Evolutionary conservation across 495 filamentous ascomycete species (phyloP), one percentile per base, ranked within the genome.

Genomic region (Neurospora africana): DNA sequence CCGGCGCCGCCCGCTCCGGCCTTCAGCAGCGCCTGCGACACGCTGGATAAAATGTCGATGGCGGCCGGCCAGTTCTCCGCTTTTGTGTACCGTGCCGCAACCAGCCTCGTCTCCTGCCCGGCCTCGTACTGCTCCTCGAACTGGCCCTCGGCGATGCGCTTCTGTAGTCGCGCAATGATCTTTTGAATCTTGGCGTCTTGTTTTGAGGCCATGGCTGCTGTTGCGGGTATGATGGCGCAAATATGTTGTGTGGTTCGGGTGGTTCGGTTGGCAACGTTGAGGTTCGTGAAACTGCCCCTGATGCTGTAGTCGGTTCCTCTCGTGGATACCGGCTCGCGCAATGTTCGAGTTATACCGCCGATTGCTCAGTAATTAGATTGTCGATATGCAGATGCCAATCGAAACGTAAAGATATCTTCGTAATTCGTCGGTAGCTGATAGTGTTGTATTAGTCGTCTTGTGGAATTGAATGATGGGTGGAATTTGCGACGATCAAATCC

Each of bases 41-140:
- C 95, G 71, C 88, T 90, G 79, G 89, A 91, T 71, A 99, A 84
- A 74, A 98, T 90, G 72, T 97, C 92, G 78, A 94, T 89, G 21
- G 95, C 96, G 5, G 93, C 89, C 78, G 86, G 81, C 84, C 90
- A 97, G 87, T 95, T 93, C 47, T 85, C 82, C 35, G 89, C 84
- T 81, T 98, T 98, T 76, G 92, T 87, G 80, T 99, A 97, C 37
- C 95, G 93, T 68, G 92, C 91, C 40, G 94, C 92, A 75, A 98
- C 93, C 38, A 97, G 93, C 41, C 95, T 92, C 72, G 97, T 90
- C 84, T 99, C 96, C 81, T 99, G 95, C 81, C 97, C 93, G 70
- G 95, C 95, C 87, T 99, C 95, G 83, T 99, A 99, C 74, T 80
- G 78, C 74, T 78, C 77, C 68, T 78, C 78, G 85, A 89, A 97